Base-by-base conservation (phyloP, 352 stramenopile genomes). In the Peronosclerospora sorghi region DNA sequence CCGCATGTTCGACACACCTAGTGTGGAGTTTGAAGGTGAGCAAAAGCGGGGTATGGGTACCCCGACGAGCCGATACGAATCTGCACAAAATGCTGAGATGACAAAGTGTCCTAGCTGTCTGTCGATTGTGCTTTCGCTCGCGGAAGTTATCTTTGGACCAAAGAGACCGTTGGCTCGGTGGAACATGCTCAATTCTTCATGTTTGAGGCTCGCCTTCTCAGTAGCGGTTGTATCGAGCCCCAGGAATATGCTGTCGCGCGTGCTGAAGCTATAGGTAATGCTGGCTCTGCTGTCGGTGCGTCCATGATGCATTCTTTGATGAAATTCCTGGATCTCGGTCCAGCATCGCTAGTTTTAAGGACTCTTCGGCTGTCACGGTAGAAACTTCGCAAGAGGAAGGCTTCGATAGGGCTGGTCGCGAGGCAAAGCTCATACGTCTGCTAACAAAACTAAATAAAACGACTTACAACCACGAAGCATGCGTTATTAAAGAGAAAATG, bases 131-230 rank as follows among this genome's bases (percentile, higher is more conserved):
- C n/a, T n/a, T n/a, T n/a, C n/a, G n/a, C n/a, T n/a, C n/a, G n/a
- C n/a, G n/a, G n/a, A n/a, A n/a, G n/a, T n/a, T n/a, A n/a, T n/a
- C n/a, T n/a, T n/a, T n/a, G n/a, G n/a, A n/a, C n/a, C n/a, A n/a
- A n/a, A n/a, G n/a, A 29, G 62, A 45, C 45, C 6, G 89, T 92
- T 42, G 86, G 73, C 47, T 85, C 77, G 10, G 69, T 88, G 6
- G 80, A 92, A 45, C 73, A 92, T 45, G 78, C 77, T 18, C 77
- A 89, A 35, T 93, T 90, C 60, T 93, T 88, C 44, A 93, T 93
- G 80, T 93, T 93, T 43, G 80, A 93, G 45, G 80, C 80, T 23
- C 72, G 78, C 14, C 41, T 90, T 43, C 59, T 93, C 15, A 93
- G 80, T 68, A 71, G 76, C 17, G 80, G 74, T 2, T 78, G 70